phyloP scores from a whole-genome alignment of 2,329 filamentous ascomycete genomes.

The Sclerotinia nivalis region DNA sequence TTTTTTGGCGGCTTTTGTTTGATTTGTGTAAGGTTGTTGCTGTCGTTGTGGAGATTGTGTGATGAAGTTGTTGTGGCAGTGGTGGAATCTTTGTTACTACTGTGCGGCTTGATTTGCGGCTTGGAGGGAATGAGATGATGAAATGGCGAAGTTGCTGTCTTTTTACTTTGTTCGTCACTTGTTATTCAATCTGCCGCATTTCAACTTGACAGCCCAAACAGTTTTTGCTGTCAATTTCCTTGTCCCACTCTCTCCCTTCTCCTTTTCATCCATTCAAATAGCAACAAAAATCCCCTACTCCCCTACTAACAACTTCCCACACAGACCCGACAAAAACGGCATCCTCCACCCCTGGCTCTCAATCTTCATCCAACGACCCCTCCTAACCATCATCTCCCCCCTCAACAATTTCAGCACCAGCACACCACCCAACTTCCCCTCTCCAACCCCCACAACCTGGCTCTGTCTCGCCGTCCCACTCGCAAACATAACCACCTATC shows the following conservation, averaged over 20 bases:
- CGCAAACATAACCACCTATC: conserved; percentile 32
- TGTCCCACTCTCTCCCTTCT: background rate
- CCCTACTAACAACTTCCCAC: background rate
- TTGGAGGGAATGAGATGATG: no score
- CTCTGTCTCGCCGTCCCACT: conserved; percentile 38
- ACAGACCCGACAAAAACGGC: conserved; percentile 4
- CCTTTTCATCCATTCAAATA: background rate
- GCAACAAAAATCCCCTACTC: background rate
- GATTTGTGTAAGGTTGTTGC: background rate
- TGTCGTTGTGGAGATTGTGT: background rate
- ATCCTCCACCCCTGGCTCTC: conserved; percentile 15
- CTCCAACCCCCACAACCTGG: conserved; percentile 31
- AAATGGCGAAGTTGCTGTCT: background rate
- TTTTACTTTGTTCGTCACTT: background rate
- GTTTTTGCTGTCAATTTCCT: background rate
- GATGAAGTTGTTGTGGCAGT: background rate
- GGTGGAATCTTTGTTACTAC: background rate
- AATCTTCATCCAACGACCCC: conserved; percentile 18
- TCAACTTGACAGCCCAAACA: background rate
- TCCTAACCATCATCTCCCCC: background rate
- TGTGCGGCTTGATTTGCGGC: background rate
- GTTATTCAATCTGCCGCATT: background rate
- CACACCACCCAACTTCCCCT: conserved; percentile 34
- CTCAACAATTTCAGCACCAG: background rate
- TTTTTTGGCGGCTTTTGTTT: background rate